phyloP scores from a whole-genome alignment of 1,139 yeast species.

The Debaryomyces fabryi region DNA sequence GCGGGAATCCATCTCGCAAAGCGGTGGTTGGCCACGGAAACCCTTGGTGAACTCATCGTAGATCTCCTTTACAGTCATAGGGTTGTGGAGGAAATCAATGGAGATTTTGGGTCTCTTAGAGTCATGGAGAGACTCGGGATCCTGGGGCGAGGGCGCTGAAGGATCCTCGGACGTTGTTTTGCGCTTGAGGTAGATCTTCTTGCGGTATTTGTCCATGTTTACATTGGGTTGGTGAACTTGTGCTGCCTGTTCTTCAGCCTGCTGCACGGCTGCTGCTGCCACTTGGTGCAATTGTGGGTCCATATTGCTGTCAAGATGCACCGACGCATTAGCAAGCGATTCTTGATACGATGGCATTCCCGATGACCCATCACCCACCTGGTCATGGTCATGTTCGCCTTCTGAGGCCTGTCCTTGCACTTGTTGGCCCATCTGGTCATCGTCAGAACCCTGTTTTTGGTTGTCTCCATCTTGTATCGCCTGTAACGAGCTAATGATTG shows the following conservation, averaged over 20 bases:
- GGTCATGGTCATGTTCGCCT: conserved; percentile 22
- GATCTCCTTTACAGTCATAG: conserved; percentile 49
- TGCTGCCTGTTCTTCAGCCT: conserved; percentile 20
- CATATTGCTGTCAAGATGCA: conserved; percentile 35
- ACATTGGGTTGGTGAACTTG: conserved; percentile 1
- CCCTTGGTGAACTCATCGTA: conserved; percentile 52
- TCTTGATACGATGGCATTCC: conserved; percentile 10
- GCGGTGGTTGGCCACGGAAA: conserved; percentile 49
- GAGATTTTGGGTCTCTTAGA: conserved; percentile 39
- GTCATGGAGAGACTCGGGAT: conserved; percentile 11
- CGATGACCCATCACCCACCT: conserved; percentile 11
- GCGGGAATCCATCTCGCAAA: conserved; percentile 46
- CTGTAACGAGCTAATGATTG: conserved; percentile 29
- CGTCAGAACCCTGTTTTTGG: conserved; percentile 8
- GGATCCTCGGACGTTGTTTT: conserved; percentile 9
- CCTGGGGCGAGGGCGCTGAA: conserved; percentile 9
- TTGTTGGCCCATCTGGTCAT: conserved; percentile 6
- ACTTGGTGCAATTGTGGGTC: conserved; percentile 45
- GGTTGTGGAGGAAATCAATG: conserved; percentile 48
- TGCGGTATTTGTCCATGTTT: conserved; percentile 14
- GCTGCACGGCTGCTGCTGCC: conserved; percentile 38
- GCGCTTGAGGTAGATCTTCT: conserved; percentile 15
- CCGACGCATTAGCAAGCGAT: conserved; percentile 10
- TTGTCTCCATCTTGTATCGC: conserved; percentile 32
- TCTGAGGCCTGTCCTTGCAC: conserved; percentile 17